Percentiles rank a stretch among this genome's conserved stretches.
These are phyloP conservation scores for Didymella sp. DNA, from an alignment of 2,329 filamentous ascomycete genomes.

Conservation along the genomic window DNA sequence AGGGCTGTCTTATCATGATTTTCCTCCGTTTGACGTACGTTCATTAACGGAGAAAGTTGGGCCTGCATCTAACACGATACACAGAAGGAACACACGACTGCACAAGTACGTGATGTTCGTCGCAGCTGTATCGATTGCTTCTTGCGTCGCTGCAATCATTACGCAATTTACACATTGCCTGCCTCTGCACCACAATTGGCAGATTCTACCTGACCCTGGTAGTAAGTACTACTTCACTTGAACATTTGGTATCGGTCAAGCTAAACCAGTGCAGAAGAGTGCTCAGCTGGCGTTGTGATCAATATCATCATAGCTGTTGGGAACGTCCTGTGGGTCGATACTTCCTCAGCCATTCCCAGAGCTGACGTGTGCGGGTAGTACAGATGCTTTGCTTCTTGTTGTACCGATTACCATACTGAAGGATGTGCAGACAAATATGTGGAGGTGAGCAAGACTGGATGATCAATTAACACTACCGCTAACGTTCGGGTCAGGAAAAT, in stretches of 20 bases:
- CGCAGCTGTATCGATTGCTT: neutral
- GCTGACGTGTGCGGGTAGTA: neutral
- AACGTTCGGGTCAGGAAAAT: neutral
- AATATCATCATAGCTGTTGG: neutral
- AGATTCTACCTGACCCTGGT: slow-evolving; percentile 9
- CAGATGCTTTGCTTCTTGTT: neutral
- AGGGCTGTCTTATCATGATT: neutral
- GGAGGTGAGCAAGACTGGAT: neutral
- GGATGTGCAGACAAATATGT: slow-evolving; percentile 1
- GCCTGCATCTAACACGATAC: neutral
- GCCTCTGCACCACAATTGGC: slow-evolving; percentile 8
- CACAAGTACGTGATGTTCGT: neutral
- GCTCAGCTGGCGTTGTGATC: neutral
- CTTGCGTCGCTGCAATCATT: slow-evolving; percentile 4
- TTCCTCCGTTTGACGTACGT: neutral
- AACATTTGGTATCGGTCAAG: neutral
- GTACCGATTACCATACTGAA: neutral
- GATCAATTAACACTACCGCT: neutral
- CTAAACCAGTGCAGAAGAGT: neutral
- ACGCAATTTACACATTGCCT: slow-evolving; percentile 9
- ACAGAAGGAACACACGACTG: neutral
- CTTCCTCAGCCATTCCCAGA: neutral
- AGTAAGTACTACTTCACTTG: neutral
- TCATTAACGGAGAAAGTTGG: neutral
- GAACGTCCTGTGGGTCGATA: neutral